phyloP scores from a whole-genome alignment of 768 basidiomycete species.

The Russula vinacea region DNA sequence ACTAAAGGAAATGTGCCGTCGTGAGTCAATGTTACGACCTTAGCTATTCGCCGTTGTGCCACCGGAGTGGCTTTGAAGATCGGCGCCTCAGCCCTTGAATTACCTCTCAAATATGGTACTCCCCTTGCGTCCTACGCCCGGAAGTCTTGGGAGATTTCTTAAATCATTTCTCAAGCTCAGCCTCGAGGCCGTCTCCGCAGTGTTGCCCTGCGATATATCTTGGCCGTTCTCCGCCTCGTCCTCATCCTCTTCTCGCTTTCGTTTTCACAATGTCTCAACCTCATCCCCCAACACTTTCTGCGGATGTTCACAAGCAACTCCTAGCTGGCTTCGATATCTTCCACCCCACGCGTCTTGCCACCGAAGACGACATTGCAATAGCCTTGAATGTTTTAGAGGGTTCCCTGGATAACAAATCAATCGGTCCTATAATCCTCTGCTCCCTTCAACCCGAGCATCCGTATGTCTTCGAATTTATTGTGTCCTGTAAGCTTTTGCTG shows the following conservation, averaged over 20 bases:
- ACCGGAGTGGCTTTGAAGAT: too few species aligned
- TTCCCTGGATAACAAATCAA: slow-evolving; percentile 13
- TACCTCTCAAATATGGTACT: slow-evolving; percentile 15
- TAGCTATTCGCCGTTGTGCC: too few species aligned
- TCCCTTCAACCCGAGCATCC: slow-evolving; percentile 7
- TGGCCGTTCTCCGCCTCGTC: neutral
- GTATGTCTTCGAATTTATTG: slow-evolving; percentile 20
- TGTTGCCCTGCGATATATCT: neutral
- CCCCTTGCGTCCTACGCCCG: neutral
- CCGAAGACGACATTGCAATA: slow-evolving; percentile 6
- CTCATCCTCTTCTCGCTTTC: neutral
- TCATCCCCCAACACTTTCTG: neutral
- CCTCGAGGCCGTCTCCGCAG: slow-evolving; percentile 22
- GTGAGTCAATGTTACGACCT: neutral
- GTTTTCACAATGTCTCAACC: neutral
- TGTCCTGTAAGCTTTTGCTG: neutral
- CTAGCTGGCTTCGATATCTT: slow-evolving; percentile 16
- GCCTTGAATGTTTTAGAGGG: slow-evolving; percentile 15
- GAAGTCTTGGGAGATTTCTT: too few species aligned
- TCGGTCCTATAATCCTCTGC: slow-evolving; percentile 8
- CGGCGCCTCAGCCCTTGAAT: neutral
- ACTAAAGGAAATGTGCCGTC: neutral
- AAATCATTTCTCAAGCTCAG: neutral
- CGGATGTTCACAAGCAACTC: slow-evolving; percentile 3
- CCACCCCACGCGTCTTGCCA: neutral